Base-by-base conservation (phyloP, 2,329 filamentous ascomycete species). In the Ophiostoma sp. region DNA sequence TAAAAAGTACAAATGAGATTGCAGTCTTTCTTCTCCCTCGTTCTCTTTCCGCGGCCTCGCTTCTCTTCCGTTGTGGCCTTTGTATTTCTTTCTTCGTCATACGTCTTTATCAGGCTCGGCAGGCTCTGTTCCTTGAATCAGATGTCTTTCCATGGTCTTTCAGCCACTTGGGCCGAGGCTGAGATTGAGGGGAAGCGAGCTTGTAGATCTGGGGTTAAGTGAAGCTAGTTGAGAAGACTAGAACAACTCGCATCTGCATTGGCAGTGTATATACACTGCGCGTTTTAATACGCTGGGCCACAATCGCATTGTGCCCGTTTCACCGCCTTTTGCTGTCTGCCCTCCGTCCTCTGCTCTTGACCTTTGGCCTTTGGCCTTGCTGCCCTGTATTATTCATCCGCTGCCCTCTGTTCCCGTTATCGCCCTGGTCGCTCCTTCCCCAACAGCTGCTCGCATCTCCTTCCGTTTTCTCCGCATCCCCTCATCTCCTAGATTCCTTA, bases 1-100 rank as follows among this genome's bases (percentile, higher is more conserved):
- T 38, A 60, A 60, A 60, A 38, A 38, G 55, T 60, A 60, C 55
- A 60, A 18, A 8, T 60, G 55, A 60, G 55, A 60, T 60, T 60
- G 55, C 55, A 14, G 55, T 40, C 55, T 49, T 49, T 49, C 55
- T 60, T 8, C 7, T 12, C 55, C 12, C 11, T 18, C 45, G 12
- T 47, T 55, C 49, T 55, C 11, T 27, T 27, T 55, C n/a, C 12
- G 27, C 4, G 18, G 49, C 49, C 6, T 45, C 42, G 7, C 27
- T 47, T 55, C n/a, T 55, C 49, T 55, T n/a, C 12, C 18, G 9
- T 7, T 55, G 8, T 9, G 5, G n/a, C 16, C 45, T 9, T 27
- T 6, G 1, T 27, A 9, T 45, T 1, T 52, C 49, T 36, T 8
- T 45, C n/a, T n/a, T 52, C 47, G 47, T n/a, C 18, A 8, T 11